These are phyloP conservation scores for Sporobolus alterniflorus DNA, from an alignment of 202 grass and related monocot genomes.

Conservation along the genomic window DNA sequence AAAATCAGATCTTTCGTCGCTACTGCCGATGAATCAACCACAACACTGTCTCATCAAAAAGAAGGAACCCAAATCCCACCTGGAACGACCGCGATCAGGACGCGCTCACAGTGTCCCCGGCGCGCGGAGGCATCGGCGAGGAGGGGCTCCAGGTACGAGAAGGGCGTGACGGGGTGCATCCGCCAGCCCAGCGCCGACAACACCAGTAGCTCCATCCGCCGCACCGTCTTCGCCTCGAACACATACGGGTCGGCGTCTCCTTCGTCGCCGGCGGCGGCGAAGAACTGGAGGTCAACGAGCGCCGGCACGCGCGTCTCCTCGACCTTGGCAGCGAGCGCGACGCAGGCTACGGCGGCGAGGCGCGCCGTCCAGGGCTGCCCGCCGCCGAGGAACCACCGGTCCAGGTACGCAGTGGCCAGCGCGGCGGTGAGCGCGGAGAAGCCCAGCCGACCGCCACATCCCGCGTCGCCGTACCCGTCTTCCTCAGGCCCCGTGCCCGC, in stretches of 20 bases:
- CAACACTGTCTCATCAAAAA: background rate
- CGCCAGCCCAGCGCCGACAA: constrained; percentile 77
- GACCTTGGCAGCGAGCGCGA: constrained; percentile 82
- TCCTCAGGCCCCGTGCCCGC: background rate
- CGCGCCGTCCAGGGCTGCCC: constrained; percentile 78
- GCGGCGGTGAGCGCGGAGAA: constrained; percentile 76
- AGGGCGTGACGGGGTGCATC: constrained; percentile 80
- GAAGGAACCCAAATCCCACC: constrained; percentile 39
- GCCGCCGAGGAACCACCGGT: constrained; percentile 73
- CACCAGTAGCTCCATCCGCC: constrained; percentile 89
- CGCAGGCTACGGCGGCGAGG: constrained; percentile 72
- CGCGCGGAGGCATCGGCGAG: constrained; percentile 31
- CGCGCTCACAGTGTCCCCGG: constrained; percentile 46
- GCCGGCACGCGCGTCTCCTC: constrained; percentile 80
- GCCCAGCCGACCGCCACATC: constrained; percentile 58
- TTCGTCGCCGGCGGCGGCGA: background rate
- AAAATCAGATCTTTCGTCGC: constrained; percentile 1
- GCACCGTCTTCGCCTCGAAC: constrained; percentile 82
- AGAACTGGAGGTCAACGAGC: constrained; percentile 72
- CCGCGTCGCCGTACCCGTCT: constrained; percentile 43
- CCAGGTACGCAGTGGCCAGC: constrained; percentile 73
- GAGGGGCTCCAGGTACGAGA: constrained; percentile 74
- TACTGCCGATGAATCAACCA: too few relatives aligned
- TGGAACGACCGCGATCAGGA: constrained; percentile 57
- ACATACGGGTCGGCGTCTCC: constrained; percentile 40